Base-by-base conservation (phyloP, 192 early-diverging fungal genomes). In the Obelidium mucronatum region DNA sequence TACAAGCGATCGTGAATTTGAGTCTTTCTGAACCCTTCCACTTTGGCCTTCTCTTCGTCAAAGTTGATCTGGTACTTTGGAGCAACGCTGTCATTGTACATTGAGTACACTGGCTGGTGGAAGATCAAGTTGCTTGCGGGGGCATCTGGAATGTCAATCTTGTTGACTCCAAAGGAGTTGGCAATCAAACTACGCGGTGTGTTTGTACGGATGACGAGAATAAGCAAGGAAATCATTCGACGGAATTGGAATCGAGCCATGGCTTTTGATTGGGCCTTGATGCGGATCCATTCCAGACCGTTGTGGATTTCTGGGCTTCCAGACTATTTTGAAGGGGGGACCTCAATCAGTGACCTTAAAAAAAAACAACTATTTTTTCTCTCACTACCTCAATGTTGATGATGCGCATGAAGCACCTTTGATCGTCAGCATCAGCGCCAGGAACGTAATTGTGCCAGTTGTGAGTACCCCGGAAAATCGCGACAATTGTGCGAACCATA, bases 391-490 rank as follows among this genome's bases (percentile, higher is more conserved):
- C 81, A 52, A 82, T 77, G 77, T 79, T 79, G 62, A 82, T 62
- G 62, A 82, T 82, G 34, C 74, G 63, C 40, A 82, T 79, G 71
- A 59, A 82, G 53, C 75, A 77, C 6, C 81, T 30, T 26, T 74
- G 53, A 51, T 82, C 81, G 42, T 78, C 78, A 3, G 66, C 17
- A 28, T 48, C 28, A 3, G 77, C 72, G 63, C 71, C 71, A 3
- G 81, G 81, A 31, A 82, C 79, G 55, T 78, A 82, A 74, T 82
- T 82, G 74, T 82, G 81, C 40, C 39, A 82, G 58, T 82, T 82
- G 74, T 82, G 81, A 0, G 81, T 82, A 24, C 81, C 81, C 22
- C 73, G 34, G 69, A 55, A 82, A 34, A 82, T 64, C 1, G 74
- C 66, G 31, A 77, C 35, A 61, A 80, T 80, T 59, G 51, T 35